Base-by-base conservation (phyloP, 2,329 filamentous ascomycete species). In the Calcarisporium arbuscula region DNA sequence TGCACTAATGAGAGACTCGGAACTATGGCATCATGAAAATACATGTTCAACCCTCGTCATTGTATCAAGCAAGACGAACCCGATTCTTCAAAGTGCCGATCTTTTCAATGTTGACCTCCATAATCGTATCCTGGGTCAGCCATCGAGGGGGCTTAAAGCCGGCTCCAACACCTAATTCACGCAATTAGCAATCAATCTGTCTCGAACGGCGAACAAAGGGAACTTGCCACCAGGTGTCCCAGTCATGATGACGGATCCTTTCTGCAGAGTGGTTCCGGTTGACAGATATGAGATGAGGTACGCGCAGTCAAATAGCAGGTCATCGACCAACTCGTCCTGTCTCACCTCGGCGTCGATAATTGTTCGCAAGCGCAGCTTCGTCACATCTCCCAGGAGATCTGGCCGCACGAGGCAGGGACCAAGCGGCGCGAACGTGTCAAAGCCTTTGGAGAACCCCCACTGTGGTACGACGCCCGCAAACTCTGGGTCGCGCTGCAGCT, bases 371-470 rank as follows among this genome's bases (percentile, higher is more conserved):
- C 53, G 48, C 28, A 77, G 52, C 12, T 50, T 45, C 2, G 47
- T 50, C 1, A 69, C 68, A 33, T 71, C 64, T 0, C 53, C 47
- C 1, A 77, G 48, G 1, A 72, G 36, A 2, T 51, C 50, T 0
- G 56, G 51, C 2, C 55, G 53, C 0, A 77, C 67, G 1, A 77
- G 51, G 1, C 23, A 42, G 0, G 72, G 72, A 0, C 72, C 73
- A 0, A 77, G 36, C 0, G 73, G 74, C 1, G 68, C 68, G 42
- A 61, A 77, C 0, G 62, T 71, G 42, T 78, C 72, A 35, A 77
- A 77, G 0, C 70, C 68, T 43, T 77, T 77, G 12, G 60, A 65
- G 42, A 75, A 77, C 0, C 66, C 63, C 67, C 69, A 77, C 46
- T 78, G 74, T 0, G 71, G 72, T 0, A 76, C 67, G 1, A 54